These are phyloP conservation scores for Pyrus pyrifolia DNA, from an alignment of 306 rosid genomes.

Conservation along the genomic window DNA sequence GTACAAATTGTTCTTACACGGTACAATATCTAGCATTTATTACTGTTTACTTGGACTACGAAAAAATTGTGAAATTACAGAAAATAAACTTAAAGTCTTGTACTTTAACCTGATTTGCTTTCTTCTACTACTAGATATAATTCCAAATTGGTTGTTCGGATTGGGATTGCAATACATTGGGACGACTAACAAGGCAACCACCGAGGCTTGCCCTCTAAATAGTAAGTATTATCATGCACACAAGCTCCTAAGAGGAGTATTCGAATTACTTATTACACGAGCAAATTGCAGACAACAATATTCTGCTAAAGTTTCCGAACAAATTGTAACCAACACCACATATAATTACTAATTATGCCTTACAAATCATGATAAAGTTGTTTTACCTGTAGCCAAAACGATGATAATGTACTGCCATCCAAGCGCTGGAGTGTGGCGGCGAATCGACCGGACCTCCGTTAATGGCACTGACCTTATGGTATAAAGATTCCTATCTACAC, in stretches of 20 bases:
- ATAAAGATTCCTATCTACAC: conserved; percentile 73
- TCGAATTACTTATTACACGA: neutral
- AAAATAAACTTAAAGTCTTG: neutral
- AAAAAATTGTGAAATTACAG: neutral
- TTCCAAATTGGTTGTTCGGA: neutral
- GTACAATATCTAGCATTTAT: neutral
- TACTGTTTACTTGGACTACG: neutral
- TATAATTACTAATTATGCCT: neutral
- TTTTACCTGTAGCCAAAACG: conserved; percentile 76
- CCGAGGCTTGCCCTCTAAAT: neutral
- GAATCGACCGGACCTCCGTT: conserved; percentile 80
- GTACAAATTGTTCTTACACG: neutral
- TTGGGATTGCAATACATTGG: neutral
- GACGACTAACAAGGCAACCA: neutral
- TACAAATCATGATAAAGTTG: neutral
- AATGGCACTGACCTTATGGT: conserved; percentile 76
- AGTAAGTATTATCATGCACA: neutral
- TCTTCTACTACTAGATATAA: neutral
- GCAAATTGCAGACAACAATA: neutral
- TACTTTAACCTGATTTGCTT: neutral
- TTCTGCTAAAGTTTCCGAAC: neutral
- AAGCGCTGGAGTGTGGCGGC: conserved; percentile 81
- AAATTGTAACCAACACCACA: neutral
- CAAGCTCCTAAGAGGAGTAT: neutral
- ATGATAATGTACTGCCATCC: conserved; percentile 92